A percentile compares a stretch with the other conserved stretches of the same genome.
Conservation (phyloP, 1,284 basidiomycete genomes). For the Trichosporon sp. region DNA sequence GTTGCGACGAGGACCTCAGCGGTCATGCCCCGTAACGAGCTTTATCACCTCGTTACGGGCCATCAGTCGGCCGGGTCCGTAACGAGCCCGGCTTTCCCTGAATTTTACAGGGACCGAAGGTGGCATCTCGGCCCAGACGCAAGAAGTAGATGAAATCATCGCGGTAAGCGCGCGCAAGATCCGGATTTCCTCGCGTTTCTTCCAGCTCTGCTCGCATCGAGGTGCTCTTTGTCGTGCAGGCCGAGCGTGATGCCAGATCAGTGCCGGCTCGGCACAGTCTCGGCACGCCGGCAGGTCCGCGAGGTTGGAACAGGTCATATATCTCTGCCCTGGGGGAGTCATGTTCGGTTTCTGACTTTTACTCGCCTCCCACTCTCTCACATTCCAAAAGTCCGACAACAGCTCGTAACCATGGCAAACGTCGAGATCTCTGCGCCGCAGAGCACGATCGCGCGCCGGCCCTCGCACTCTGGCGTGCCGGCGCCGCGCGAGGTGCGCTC, state of each 20-base stretch:
- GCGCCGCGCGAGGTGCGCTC: slow-evolving; percentile 8
- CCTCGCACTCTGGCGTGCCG: neutral
- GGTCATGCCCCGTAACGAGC: slow-evolving; percentile 7
- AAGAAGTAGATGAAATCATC: neutral
- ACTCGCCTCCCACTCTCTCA: neutral
- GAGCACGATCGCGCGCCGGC: slow-evolving; percentile 10
- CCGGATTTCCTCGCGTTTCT: slow-evolving; percentile 13
- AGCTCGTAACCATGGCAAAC: neutral
- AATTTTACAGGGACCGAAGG: neutral
- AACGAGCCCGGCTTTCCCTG: neutral
- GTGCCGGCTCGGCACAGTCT: neutral
- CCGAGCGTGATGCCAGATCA: neutral
- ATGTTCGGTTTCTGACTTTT: neutral
- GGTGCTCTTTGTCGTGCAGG: neutral
- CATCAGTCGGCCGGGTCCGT: neutral
- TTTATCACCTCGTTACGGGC: slow-evolving; percentile 11
- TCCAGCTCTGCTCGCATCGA: neutral
- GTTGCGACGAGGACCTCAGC: neutral
- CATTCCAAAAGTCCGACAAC: neutral
- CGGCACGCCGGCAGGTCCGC: neutral
- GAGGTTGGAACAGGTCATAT: neutral
- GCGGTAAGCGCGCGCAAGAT: slow-evolving; percentile 19
- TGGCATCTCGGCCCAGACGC: neutral
- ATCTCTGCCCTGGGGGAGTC: neutral
- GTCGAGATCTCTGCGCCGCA: slow-evolving; percentile 10